These are phyloP conservation scores for Taphrina flavorubra DNA, from an alignment of 1,139 yeast genomes.

Conservation along the genomic window DNA sequence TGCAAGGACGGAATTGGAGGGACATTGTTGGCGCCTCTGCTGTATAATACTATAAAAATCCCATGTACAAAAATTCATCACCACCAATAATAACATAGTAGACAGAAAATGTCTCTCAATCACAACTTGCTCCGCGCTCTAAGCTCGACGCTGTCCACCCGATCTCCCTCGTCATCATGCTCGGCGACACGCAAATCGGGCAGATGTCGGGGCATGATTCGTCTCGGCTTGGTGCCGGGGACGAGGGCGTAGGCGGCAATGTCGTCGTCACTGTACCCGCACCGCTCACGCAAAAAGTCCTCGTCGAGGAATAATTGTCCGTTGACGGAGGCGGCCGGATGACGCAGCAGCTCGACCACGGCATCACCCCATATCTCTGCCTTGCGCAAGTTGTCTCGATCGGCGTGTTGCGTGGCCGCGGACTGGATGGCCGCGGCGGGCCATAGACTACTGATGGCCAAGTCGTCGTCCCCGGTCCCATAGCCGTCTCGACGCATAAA, in stretches of 20 bases:
- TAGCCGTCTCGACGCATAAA: conserved; percentile 1
- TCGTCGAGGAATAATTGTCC: conserved; percentile 21
- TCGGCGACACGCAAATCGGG: conserved; percentile 24
- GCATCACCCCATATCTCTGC: conserved; percentile 28
- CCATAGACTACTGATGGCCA: conserved; percentile 27
- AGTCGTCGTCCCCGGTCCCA: not conserved
- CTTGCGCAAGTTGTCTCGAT: not conserved
- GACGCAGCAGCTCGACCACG: not conserved
- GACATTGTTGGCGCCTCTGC: conserved; percentile 58
- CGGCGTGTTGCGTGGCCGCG: conserved; percentile 26
- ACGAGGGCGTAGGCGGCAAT: conserved; percentile 26
- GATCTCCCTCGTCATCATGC: conserved; percentile 33
- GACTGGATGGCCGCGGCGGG: conserved; percentile 28
- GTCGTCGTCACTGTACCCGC: conserved; percentile 20
- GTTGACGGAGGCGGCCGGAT: not conserved
- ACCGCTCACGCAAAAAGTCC: conserved; percentile 19
- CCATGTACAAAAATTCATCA: not conserved
- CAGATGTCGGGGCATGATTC: conserved; percentile 28
- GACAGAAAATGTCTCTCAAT: not conserved
- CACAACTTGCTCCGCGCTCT: conserved; percentile 8
- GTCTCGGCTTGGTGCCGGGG: conserved; percentile 26
- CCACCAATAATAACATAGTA: no score
- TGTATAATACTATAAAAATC: not conserved
- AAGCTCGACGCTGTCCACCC: conserved; percentile 9
- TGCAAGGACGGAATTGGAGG: conserved; percentile 81